A percentile compares a stretch with the other conserved stretches of the same genome.
Evolutionary conservation across 164 flowering plant genomes (phyloP).

Genomic region (Aristolochia fimbriata): DNA sequence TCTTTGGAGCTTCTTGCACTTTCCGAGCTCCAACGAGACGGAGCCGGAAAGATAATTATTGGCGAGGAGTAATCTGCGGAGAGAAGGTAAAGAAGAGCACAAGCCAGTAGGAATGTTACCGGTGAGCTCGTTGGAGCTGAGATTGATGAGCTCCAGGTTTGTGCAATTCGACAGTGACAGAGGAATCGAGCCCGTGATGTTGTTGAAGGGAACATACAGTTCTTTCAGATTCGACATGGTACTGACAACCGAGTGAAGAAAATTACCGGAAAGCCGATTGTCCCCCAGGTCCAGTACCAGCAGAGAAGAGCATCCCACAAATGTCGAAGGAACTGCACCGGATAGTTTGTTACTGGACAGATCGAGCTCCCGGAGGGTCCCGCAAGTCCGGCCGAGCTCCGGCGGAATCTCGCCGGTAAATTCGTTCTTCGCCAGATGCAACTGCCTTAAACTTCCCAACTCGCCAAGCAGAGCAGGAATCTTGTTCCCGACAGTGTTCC

Average conservation of each 20-base stretch:
- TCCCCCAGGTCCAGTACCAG: constrained; percentile 38
- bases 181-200: constrained; percentile 56
- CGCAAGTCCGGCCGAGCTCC: constrained; percentile 38
- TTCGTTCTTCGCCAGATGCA: constrained; percentile 42
- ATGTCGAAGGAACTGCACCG: constrained; percentile 50
- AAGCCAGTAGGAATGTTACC: constrained; percentile 53
- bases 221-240: constrained; percentile 29
- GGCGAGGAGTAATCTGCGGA: constrained; percentile 43
- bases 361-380: constrained; percentile 45
- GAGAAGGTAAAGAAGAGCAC: constrained; percentile 29
- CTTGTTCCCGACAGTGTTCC: constrained; percentile 23
- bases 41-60: constrained; percentile 48
- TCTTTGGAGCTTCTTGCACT: constrained; percentile 39
- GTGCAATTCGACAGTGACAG: constrained; percentile 36
- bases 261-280: constrained; percentile 60
- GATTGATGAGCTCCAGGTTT: constrained; percentile 51
- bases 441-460: constrained; percentile 29
- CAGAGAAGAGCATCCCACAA: constrained; percentile 41
- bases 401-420: constrained; percentile 54
- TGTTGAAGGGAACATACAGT: constrained; percentile 52
- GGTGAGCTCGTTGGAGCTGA: constrained; percentile 55
- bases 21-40: constrained; percentile 50
- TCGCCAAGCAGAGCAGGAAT: constrained; percentile 43
- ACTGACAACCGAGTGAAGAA: constrained; percentile 40
- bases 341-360: constrained; percentile 47